Evolutionary conservation across 441 rosid genomes (phyloP).

Genomic region (Adansonia gregorii): DNA sequence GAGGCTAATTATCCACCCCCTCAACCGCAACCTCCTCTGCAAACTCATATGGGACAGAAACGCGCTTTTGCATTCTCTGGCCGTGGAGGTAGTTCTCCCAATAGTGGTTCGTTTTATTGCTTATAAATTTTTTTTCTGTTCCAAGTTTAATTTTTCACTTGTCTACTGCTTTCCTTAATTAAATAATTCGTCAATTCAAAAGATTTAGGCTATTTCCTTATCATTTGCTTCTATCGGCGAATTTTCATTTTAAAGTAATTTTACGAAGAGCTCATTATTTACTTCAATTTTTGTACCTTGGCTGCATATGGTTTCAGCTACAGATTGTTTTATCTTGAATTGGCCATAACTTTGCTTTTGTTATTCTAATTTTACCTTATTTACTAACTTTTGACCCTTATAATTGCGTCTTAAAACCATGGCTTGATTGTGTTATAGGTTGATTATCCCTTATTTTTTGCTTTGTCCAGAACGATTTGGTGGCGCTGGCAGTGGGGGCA

Average conservation of each 20-base stretch:
- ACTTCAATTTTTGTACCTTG: background rate
- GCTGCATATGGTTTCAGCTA: background rate
- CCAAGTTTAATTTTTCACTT: constrained; percentile 19
- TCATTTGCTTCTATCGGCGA: background rate
- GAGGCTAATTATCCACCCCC: constrained; percentile 49
- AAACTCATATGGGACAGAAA: constrained; percentile 72
- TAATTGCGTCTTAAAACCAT: background rate
- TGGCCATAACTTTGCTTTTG: background rate
- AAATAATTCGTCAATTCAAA: background rate
- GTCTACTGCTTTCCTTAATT: constrained; percentile 4
- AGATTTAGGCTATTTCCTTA: background rate
- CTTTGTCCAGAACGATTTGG: constrained; percentile 58
- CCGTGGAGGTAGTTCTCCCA: constrained; percentile 57
- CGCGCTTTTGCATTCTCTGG: constrained; percentile 59
- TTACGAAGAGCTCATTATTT: background rate
- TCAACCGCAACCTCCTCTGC: constrained; percentile 32
- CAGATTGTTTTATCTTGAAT: background rate
- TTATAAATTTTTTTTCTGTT: background rate
- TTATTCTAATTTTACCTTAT: background rate
- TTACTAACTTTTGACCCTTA: constrained; percentile 5
- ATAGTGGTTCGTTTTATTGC: constrained; percentile 30
- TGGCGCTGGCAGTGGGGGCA: constrained; percentile 52
- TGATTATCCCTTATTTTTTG: constrained; percentile 11
- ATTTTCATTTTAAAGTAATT: background rate
- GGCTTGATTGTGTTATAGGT: background rate